Percentiles rank a stretch among this genome's conserved stretches.
These are phyloP conservation scores for Aspergillus carbonarius DNA, from an alignment of 2,329 filamentous ascomycete species.

Conservation along the genomic window DNA sequence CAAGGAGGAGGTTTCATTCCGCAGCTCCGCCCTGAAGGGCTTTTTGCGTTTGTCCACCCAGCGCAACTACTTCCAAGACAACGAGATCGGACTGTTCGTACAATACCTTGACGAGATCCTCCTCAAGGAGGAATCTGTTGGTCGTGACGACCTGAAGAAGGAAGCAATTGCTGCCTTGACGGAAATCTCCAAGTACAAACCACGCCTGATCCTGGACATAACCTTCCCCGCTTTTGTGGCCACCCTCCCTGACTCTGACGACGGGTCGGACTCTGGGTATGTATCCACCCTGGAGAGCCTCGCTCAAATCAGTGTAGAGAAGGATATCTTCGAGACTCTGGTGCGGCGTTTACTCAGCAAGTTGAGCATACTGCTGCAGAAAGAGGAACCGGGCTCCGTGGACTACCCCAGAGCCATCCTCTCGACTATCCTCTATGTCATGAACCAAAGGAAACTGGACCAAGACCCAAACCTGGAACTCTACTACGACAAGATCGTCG, in stretches of 20 bases:
- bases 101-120: conserved; percentile 62
- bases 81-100: conserved; percentile 53
- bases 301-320: conserved; percentile 63
- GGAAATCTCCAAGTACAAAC: conserved; percentile 62
- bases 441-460: conserved; percentile 52
- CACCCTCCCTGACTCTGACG: conserved; percentile 58
- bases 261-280: conserved; percentile 49
- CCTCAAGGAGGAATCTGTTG: conserved; percentile 57
- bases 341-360: conserved; percentile 64
- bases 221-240: conserved; percentile 67
- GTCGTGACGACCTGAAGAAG: conserved; percentile 57
- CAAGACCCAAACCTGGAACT: conserved; percentile 44
- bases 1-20: conserved; percentile 53
- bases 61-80: conserved; percentile 50
- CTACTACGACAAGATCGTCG: conserved; percentile 54
- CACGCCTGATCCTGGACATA: conserved; percentile 62
- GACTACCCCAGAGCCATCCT: conserved; percentile 61
- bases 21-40: conserved; percentile 49
- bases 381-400: conserved; percentile 46
- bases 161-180: conserved; percentile 60
- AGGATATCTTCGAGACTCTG: conserved; percentile 63
- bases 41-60: conserved; percentile 48
- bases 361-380: conserved; percentile 56
- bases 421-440: conserved; percentile 61
- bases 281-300: conserved; percentile 61